phyloP scores from a whole-genome alignment of 169 alveolate genomes.

The Plasmodium relictum region DNA sequence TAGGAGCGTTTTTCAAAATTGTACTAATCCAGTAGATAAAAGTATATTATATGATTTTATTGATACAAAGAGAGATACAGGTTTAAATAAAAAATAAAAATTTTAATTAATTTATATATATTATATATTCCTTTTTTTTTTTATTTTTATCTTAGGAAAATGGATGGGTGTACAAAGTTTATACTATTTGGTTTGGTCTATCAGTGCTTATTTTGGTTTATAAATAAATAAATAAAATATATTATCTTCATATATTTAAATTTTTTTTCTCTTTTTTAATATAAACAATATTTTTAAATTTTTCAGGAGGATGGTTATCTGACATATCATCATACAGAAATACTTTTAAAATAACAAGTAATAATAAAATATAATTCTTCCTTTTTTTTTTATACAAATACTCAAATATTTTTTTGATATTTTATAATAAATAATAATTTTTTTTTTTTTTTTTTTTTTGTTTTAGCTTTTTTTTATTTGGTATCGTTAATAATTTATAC shows the following conservation, averaged over 20 bases:
- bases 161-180: constrained; percentile 78
- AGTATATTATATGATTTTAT: constrained; percentile 67
- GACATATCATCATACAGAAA: constrained; percentile 75
- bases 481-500: constrained; percentile 52
- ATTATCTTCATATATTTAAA: neutral
- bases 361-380: neutral
- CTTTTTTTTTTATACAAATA: neutral
- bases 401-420: neutral
- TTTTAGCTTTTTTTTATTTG: constrained; percentile 67
- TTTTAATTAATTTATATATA: neutral
- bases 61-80: constrained; percentile 66
- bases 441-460: too few relatives aligned
- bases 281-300: neutral
- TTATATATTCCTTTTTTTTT: neutral
- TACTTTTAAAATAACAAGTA: constrained; percentile 77
- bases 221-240: neutral
- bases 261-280: constrained; percentile 8
- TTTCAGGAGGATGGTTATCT: constrained; percentile 73
- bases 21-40: constrained; percentile 65
- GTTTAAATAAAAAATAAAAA: constrained; percentile 12
- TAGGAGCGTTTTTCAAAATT: constrained; percentile 74
- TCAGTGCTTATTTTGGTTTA: constrained; percentile 71
- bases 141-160: constrained; percentile 17
- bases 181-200: constrained; percentile 68
- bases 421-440: neutral